Conservation (phyloP, 228 moss, liverwort and hornwort genomes). For the Sphagnum magellanicum region DNA sequence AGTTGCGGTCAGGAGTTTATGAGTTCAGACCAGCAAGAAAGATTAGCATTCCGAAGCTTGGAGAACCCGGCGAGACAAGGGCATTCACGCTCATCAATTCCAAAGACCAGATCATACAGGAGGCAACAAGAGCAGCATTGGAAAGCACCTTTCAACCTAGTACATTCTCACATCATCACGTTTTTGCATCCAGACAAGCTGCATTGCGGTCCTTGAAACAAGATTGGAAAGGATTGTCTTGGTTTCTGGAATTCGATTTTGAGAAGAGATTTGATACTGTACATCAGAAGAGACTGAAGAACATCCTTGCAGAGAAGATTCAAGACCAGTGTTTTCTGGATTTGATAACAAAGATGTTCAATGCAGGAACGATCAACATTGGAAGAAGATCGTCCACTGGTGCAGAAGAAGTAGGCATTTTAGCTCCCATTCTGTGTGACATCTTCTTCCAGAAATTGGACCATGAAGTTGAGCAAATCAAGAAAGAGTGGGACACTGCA, state of each 20-base stretch:
- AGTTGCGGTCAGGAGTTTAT: constrained; percentile 41
- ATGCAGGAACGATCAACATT: constrained; percentile 35
- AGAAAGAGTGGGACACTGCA: constrained; percentile 39
- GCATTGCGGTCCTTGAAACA: constrained; percentile 45
- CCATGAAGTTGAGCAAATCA: constrained; percentile 41
- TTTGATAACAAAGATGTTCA: constrained; percentile 48
- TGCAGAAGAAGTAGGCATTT: constrained; percentile 36
- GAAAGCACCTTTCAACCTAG: constrained; percentile 18
- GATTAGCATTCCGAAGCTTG: constrained; percentile 37
- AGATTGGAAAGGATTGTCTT: constrained; percentile 50
- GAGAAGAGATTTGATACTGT: constrained; percentile 28
- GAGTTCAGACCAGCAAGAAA: constrained; percentile 26
- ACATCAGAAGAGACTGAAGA: constrained; percentile 41
- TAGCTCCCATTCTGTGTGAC: constrained; percentile 34
- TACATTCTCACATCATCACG: constrained; percentile 5
- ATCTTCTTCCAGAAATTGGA: constrained; percentile 54
- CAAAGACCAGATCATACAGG: constrained; percentile 44
- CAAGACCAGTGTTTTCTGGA: constrained; percentile 42
- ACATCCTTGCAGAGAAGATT: constrained; percentile 48
- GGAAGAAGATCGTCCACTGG: constrained; percentile 9
- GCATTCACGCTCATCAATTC: constrained; percentile 34
- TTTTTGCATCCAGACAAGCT: constrained; percentile 27
- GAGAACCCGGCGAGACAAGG: constrained; percentile 28
- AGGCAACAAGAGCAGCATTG: constrained; percentile 25
- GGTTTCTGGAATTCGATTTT: constrained; percentile 41